Evolutionary conservation across 1,284 basidiomycete genomes (phyloP).

Genomic region (Leccinum fallax): DNA sequence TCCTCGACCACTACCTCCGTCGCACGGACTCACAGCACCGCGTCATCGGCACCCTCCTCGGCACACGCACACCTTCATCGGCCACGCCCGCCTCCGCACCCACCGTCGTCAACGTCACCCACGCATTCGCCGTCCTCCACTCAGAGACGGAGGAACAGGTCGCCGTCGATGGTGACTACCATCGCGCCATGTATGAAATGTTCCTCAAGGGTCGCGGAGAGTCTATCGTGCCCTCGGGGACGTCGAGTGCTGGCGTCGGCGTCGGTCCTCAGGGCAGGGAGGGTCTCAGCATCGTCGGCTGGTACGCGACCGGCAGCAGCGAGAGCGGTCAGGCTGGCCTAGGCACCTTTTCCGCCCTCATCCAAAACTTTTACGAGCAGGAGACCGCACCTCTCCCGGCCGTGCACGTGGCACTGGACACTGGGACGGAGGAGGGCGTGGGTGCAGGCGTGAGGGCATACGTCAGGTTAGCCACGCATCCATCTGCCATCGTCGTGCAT

Average conservation of each 20-base stretch:
- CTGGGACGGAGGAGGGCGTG: conserved; percentile 71
- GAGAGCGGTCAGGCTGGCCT: conserved; percentile 60
- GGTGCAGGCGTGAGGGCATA: conserved; percentile 87
- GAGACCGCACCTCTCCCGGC: conserved; percentile 90
- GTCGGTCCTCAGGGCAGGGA: conserved; percentile 27
- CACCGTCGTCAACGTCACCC: conserved; percentile 66
- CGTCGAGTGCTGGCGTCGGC: conserved; percentile 17
- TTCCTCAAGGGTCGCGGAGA: conserved; percentile 83
- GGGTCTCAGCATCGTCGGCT: conserved; percentile 83
- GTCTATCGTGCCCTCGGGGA: conserved; percentile 21
- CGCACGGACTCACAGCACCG: conserved; percentile 81
- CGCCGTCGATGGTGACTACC: conserved; percentile 96
- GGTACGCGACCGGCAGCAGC: conserved; percentile 55
- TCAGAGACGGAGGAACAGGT: conserved; percentile 92
- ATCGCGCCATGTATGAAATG: conserved; percentile 91
- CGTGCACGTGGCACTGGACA: conserved; percentile 92
- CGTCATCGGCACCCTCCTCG: conserved; percentile 96
- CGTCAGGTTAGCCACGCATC: conserved; percentile 61
- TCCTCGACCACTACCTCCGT: conserved; percentile 97
- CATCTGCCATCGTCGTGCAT: not conserved
- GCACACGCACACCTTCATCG: conserved; percentile 71
- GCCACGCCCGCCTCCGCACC: conserved; percentile 4
- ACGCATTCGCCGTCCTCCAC: conserved; percentile 88
- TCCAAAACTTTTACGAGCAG: conserved; percentile 97
- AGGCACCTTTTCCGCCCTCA: conserved; percentile 95